Conservation (phyloP, 2,329 filamentous ascomycete species). For the Graphilbum ipis-grandicollis region DNA sequence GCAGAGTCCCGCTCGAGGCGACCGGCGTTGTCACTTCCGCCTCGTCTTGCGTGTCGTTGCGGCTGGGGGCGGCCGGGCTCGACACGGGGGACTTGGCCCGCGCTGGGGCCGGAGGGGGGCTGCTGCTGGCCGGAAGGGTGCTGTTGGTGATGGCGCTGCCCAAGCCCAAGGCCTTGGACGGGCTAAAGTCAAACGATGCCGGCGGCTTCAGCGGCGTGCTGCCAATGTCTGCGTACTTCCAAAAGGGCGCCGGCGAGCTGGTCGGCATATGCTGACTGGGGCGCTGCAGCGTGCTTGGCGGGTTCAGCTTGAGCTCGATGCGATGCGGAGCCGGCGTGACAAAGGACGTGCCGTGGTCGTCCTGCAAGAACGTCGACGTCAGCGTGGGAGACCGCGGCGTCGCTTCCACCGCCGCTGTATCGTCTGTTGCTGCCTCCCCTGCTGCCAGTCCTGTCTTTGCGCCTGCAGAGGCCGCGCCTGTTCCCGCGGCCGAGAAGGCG, state of each 20-base stretch:
- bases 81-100: constrained; percentile 29
- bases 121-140: constrained; percentile 35
- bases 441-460: constrained; percentile 5
- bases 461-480: constrained; percentile 5
- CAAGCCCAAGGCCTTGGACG: constrained; percentile 24
- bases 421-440: not conserved
- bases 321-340: constrained; percentile 58
- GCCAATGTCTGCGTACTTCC: constrained; percentile 66
- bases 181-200: constrained; percentile 37
- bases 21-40: not conserved
- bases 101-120: constrained; percentile 29
- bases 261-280: constrained; percentile 78
- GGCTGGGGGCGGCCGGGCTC: constrained; percentile 26
- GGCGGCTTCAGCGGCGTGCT: constrained; percentile 48
- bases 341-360: constrained; percentile 43
- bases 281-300: constrained; percentile 63
- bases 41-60: constrained; percentile 6
- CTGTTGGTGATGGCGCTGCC: constrained; percentile 4
- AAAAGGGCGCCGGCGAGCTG: constrained; percentile 71
- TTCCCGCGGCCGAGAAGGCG: not conserved
- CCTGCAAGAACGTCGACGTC: constrained; percentile 43
- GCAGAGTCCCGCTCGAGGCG: too few species aligned
- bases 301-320: constrained; percentile 57
- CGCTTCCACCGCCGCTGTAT: not conserved
- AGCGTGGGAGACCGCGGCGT: constrained; percentile 39